Conservation (phyloP, 306 rosid genomes). For the Styphnolobium japonicum region DNA sequence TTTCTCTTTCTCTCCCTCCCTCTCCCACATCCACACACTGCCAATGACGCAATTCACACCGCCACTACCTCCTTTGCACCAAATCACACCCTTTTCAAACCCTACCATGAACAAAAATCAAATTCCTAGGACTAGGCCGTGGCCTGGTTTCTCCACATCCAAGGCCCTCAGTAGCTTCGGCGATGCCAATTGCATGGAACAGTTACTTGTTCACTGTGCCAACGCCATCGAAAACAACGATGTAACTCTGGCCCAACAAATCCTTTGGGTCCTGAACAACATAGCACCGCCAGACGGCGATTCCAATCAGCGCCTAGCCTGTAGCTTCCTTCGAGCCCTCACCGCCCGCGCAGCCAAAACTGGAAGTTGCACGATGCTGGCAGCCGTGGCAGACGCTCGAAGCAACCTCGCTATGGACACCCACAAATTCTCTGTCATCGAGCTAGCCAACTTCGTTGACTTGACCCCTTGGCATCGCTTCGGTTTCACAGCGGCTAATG, state of each 20-base stretch:
- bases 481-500: constrained; percentile 84
- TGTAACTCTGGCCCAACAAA: constrained; percentile 81
- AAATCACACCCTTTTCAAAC: constrained; percentile 39
- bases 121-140: constrained; percentile 45
- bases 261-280: constrained; percentile 93
- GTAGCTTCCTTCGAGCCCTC: constrained; percentile 79
- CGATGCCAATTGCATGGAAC: constrained; percentile 90
- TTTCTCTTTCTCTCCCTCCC: too few relatives aligned
- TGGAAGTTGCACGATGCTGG: constrained; percentile 61
- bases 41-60: constrained; percentile 76
- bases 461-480: constrained; percentile 91
- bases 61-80: constrained; percentile 42
- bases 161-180: constrained; percentile 60
- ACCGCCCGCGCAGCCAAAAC: constrained; percentile 61
- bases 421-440: constrained; percentile 73
- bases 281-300: constrained; percentile 87
- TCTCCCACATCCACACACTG: neutral
- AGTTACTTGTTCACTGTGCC: constrained; percentile 82
- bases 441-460: constrained; percentile 84
- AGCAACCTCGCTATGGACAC: constrained; percentile 33
- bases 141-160: constrained; percentile 77
- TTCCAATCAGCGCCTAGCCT: constrained; percentile 79
- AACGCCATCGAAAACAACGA: constrained; percentile 84
- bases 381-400: constrained; percentile 30
- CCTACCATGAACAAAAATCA: constrained; percentile 66